Conservation (phyloP, 1,284 basidiomycete genomes). For the Phenoliferia sp. region DNA sequence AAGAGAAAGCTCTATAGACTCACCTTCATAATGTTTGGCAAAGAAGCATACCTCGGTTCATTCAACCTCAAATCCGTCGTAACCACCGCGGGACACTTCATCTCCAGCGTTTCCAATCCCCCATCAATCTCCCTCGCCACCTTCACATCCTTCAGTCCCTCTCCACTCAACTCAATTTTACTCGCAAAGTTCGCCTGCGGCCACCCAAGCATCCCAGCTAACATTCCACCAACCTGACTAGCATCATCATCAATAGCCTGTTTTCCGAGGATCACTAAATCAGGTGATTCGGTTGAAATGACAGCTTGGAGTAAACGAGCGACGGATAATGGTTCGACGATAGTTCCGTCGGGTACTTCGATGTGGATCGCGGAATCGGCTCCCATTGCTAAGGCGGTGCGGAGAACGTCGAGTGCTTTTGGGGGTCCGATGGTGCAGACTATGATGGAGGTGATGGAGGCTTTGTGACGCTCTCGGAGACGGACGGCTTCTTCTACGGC, state of each 20-base stretch:
- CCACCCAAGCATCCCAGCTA: slow-evolving; percentile 89
- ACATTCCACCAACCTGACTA: slow-evolving; percentile 96
- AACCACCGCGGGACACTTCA: slow-evolving; percentile 76
- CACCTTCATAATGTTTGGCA: slow-evolving; percentile 90
- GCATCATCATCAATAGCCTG: slow-evolving; percentile 97
- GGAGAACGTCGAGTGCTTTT: slow-evolving; percentile 83
- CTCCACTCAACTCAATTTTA: slow-evolving; percentile 69
- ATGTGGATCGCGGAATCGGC: slow-evolving; percentile 91
- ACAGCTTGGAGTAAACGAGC: slow-evolving; percentile 77
- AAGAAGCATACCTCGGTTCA: slow-evolving; percentile 90
- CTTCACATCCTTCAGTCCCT: slow-evolving; percentile 60
- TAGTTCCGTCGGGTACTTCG: slow-evolving; percentile 63
- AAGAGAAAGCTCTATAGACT: background rate
- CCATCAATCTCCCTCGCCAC: slow-evolving; percentile 94
- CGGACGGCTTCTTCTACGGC: slow-evolving; percentile 97
- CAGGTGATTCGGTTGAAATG: slow-evolving; percentile 60
- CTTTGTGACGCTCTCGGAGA: slow-evolving; percentile 71
- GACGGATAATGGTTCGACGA: slow-evolving; percentile 79
- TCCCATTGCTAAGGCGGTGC: slow-evolving; percentile 96
- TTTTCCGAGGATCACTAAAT: slow-evolving; percentile 95
- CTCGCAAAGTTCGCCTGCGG: slow-evolving; percentile 93
- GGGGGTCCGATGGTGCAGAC: slow-evolving; percentile 88
- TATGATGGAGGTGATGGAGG: slow-evolving; percentile 74
- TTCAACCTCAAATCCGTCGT: slow-evolving; percentile 78
- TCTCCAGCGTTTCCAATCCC: slow-evolving; percentile 77